These are phyloP conservation scores for Sugiyamaella sp. DNA, from an alignment of 1,139 yeast genomes.

Conservation along the genomic window DNA sequence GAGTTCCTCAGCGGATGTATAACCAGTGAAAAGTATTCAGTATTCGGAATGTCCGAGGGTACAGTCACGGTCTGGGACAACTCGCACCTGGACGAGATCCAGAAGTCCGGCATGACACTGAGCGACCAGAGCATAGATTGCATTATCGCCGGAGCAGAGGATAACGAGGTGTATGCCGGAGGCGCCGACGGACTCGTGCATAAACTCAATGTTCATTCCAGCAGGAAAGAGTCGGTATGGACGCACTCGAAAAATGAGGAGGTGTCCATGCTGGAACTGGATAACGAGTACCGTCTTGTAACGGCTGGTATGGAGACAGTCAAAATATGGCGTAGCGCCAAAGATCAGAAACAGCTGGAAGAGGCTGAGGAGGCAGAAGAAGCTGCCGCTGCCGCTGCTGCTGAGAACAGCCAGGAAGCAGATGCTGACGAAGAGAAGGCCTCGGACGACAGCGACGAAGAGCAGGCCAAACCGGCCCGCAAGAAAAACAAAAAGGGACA, in stretches of 20 bases:
- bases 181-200: constrained; percentile 79
- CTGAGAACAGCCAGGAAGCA: constrained; percentile 19
- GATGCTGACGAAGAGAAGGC: constrained; percentile 23
- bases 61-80: constrained; percentile 89
- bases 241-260: constrained; percentile 66
- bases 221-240: constrained; percentile 52
- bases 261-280: constrained; percentile 75
- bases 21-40: constrained; percentile 63
- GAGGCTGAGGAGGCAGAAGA: constrained; percentile 36
- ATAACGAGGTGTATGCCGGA: constrained; percentile 80
- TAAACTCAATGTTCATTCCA: constrained; percentile 65
- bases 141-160: constrained; percentile 72
- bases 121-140: constrained; percentile 79
- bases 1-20: constrained; percentile 73
- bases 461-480: constrained; percentile 20
- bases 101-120: constrained; percentile 74
- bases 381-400: constrained; percentile 35
- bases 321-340: constrained; percentile 63
- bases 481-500: constrained; percentile 29
- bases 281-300: constrained; percentile 72
- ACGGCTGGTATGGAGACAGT: constrained; percentile 83
- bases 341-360: constrained; percentile 26
- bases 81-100: constrained; percentile 61
- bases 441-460: constrained; percentile 25
- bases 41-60: constrained; percentile 90